These are phyloP conservation scores for Ophiostoma pallidulum DNA, from an alignment of 2,329 filamentous ascomycete species.

Conservation along the genomic window DNA sequence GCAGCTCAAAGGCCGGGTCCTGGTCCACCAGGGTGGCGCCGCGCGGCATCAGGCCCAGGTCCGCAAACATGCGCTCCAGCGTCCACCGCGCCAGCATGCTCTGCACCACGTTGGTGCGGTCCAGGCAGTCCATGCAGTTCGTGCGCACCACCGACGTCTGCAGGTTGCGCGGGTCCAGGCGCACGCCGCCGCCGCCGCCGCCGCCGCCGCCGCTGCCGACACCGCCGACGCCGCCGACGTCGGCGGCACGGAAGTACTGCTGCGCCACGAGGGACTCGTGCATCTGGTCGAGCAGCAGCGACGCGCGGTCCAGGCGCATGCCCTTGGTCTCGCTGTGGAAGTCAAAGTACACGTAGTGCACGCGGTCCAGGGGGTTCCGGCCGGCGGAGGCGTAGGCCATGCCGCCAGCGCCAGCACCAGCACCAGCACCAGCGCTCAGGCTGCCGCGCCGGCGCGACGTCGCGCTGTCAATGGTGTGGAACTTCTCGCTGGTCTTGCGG, in stretches of 20 bases:
- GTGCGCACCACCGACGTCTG: slow-evolving; percentile 91
- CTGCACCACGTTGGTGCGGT: slow-evolving; percentile 95
- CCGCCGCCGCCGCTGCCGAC: slow-evolving; percentile 54
- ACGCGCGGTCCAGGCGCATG: slow-evolving; percentile 82
- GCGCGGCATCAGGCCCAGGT: slow-evolving; percentile 66
- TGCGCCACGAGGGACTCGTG: slow-evolving; percentile 66
- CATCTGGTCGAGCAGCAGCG: slow-evolving; percentile 75
- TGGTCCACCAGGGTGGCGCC: slow-evolving; percentile 69
- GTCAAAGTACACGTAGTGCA: slow-evolving; percentile 98
- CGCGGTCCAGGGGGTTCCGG: slow-evolving; percentile 51
- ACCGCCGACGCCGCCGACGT: slow-evolving; percentile 60
- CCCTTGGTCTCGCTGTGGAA: slow-evolving; percentile 98
- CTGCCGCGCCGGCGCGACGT: slow-evolving; percentile 21
- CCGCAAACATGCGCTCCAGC: slow-evolving; percentile 78
- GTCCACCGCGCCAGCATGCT: slow-evolving; percentile 91
- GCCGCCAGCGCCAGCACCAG: too few relatives aligned
- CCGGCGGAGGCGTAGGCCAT: slow-evolving; percentile 31
- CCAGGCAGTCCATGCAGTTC: slow-evolving; percentile 98
- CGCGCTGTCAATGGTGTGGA: slow-evolving; percentile 63
- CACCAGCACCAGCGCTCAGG: too few relatives aligned
- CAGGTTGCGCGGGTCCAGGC: slow-evolving; percentile 67
- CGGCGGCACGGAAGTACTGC: slow-evolving; percentile 86
- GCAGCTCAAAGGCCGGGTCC: slow-evolving; percentile 71
- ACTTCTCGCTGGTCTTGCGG: slow-evolving; percentile 65
- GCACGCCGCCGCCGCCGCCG: slow-evolving; percentile 56